phyloP scores from a whole-genome alignment of 2,329 filamentous ascomycete genomes.

The Xylariaceae sp. region DNA sequence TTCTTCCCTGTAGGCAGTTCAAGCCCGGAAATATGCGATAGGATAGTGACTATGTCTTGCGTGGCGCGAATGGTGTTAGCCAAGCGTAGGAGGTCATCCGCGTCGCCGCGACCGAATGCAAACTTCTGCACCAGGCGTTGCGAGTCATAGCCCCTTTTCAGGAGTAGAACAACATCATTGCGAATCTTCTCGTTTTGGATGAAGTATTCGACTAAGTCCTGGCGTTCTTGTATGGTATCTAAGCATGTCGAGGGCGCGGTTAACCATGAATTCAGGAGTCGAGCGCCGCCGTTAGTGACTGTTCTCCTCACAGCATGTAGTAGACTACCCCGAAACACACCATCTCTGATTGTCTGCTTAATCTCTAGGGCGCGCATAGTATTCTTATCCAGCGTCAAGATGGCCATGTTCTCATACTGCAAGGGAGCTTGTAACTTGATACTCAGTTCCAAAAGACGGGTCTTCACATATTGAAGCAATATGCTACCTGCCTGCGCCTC shows the following conservation, averaged over 20 bases:
- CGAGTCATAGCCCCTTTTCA: conserved; percentile 76
- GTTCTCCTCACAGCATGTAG: conserved; percentile 86
- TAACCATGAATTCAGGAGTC: conserved; percentile 80
- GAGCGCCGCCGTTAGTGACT: conserved; percentile 83
- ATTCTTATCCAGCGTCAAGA: conserved; percentile 89
- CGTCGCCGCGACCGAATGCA: conserved; percentile 81
- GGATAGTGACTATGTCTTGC: conserved; percentile 54
- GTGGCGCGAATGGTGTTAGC: conserved; percentile 76
- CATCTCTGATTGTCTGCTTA: conserved; percentile 76
- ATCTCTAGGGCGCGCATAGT: conserved; percentile 87
- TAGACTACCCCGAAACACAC: conserved; percentile 72
- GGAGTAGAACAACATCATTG: conserved; percentile 61
- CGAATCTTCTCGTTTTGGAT: conserved; percentile 61
- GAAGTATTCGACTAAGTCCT: conserved; percentile 77
- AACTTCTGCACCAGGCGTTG: conserved; percentile 92
- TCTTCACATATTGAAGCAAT: conserved; percentile 78
- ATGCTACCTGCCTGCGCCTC: conserved; percentile 75
- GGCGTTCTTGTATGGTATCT: conserved; percentile 67
- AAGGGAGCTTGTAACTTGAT: conserved; percentile 80
- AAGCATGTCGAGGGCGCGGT: conserved; percentile 87
- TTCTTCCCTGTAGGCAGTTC: conserved; percentile 5
- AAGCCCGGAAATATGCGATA: conserved; percentile 28
- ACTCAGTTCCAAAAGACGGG: conserved; percentile 68
- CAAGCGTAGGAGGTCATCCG: conserved; percentile 81
- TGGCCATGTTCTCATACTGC: conserved; percentile 66